Conservation (phyloP, 208 protist genomes). For the Acanthamoeba royreba region DNA sequence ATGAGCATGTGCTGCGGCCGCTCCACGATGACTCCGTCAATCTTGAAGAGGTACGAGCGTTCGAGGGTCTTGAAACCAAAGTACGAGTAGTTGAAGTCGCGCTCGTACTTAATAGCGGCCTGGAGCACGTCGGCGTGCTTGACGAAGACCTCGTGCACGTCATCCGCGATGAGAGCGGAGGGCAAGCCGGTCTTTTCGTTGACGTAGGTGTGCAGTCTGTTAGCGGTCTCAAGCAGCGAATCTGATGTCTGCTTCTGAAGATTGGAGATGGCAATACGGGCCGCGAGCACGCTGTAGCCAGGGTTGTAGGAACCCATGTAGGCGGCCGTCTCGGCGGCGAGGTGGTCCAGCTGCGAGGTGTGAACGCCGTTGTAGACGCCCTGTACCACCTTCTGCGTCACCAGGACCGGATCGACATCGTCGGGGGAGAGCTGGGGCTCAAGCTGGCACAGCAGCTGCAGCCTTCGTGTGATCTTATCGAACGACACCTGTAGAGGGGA, state of each 20-base stretch:
- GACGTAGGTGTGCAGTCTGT: slow-evolving; percentile 89
- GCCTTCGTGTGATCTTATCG: slow-evolving; percentile 71
- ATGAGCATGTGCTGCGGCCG: slow-evolving; percentile 99
- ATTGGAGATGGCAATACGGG: slow-evolving; percentile 94
- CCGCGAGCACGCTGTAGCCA: slow-evolving; percentile 96
- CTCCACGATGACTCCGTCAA: slow-evolving; percentile 92
- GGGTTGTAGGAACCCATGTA: slow-evolving; percentile 91
- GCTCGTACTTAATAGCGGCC: slow-evolving; percentile 89
- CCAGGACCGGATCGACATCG: slow-evolving; percentile 61
- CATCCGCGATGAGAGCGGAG: slow-evolving; percentile 92
- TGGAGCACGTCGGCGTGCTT: slow-evolving; percentile 85
- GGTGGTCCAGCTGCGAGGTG: slow-evolving; percentile 90
- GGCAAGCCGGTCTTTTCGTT: slow-evolving; percentile 79
- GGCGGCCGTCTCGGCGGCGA: slow-evolving; percentile 94
- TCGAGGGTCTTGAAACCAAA: slow-evolving; percentile 99
- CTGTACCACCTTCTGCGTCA: slow-evolving; percentile 84
- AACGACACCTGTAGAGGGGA: slow-evolving; percentile 64
- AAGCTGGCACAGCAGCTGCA: slow-evolving; percentile 65
- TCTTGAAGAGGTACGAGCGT: slow-evolving; percentile 95
- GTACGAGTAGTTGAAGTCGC: slow-evolving; percentile 96
- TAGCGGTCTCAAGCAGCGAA: slow-evolving; percentile 87
- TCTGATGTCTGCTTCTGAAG: slow-evolving; percentile 95
- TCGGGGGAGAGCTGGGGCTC: slow-evolving; percentile 61
- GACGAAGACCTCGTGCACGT: slow-evolving; percentile 82
- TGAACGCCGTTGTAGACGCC: slow-evolving; percentile 89